Percentiles rank a stretch among this genome's conserved stretches.
Conservation (phyloP, 2,329 filamentous ascomycete species). For the Paraphaeosphaeria minitans region DNA sequence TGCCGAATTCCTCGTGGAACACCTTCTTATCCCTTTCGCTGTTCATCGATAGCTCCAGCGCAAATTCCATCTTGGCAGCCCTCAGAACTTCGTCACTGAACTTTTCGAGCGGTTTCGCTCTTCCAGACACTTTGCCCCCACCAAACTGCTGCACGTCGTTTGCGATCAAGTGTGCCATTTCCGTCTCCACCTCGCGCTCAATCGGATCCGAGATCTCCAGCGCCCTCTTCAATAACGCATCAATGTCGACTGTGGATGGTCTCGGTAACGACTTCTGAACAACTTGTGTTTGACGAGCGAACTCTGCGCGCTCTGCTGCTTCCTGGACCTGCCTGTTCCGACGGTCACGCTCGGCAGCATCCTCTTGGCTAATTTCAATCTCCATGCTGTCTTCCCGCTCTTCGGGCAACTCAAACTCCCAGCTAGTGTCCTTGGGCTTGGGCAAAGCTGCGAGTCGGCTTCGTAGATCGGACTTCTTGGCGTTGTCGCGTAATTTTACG, state of each 20-base stretch:
- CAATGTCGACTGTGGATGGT: constrained; percentile 73
- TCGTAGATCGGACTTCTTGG: constrained; percentile 70
- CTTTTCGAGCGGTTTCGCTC: constrained; percentile 62
- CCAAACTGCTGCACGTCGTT: constrained; percentile 81
- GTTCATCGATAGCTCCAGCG: constrained; percentile 66
- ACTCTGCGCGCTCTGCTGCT: constrained; percentile 70
- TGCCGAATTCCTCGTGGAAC: constrained; percentile 50
- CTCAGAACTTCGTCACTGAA: constrained; percentile 75
- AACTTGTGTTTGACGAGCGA: constrained; percentile 85
- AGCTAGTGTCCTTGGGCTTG: constrained; percentile 90
- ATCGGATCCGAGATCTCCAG: constrained; percentile 65
- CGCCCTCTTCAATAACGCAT: constrained; percentile 68
- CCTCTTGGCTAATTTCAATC: constrained; percentile 65
- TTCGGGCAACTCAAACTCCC: constrained; percentile 90
- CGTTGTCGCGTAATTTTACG: constrained; percentile 71
- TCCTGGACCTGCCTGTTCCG: constrained; percentile 67
- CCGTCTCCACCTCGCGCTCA: constrained; percentile 72
- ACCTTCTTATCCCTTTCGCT: constrained; percentile 56
- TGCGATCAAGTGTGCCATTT: constrained; percentile 79
- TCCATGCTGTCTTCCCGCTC: constrained; percentile 68
- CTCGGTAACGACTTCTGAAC: constrained; percentile 83
- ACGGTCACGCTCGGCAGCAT: constrained; percentile 75
- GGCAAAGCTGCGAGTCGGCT: constrained; percentile 80
- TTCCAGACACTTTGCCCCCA: constrained; percentile 67
- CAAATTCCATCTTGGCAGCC: constrained; percentile 76